Conservation (phyloP, 2,329 filamentous ascomycete genomes). For the Nannizzia gypsea region DNA sequence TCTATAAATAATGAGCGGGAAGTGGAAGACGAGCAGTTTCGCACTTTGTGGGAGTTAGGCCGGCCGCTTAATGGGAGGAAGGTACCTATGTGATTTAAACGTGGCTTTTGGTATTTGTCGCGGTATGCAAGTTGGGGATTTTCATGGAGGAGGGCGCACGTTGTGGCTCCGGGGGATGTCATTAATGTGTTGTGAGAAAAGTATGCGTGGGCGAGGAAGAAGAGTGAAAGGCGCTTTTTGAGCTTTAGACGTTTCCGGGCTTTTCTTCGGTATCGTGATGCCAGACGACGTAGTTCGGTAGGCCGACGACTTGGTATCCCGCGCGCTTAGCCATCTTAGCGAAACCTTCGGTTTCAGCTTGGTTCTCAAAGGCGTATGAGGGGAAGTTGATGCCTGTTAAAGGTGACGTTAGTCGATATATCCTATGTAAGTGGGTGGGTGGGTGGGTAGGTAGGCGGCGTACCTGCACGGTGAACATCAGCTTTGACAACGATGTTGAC, state of each 20-base stretch:
- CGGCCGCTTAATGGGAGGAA: not conserved
- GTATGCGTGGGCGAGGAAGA: not conserved
- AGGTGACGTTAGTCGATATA: constrained; percentile 17
- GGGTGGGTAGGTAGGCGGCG: constrained; percentile 19
- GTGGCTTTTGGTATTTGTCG: not conserved
- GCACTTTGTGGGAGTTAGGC: not conserved
- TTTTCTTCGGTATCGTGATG: constrained; percentile 96
- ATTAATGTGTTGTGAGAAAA: not conserved
- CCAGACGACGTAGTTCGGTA: constrained; percentile 98
- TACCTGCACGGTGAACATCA: constrained; percentile 89
- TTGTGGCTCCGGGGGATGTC: not conserved
- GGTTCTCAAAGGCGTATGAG: constrained; percentile 92
- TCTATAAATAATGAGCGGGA: not conserved
- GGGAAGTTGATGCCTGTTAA: constrained; percentile 89
- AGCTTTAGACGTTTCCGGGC: constrained; percentile 53
- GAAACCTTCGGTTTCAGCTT: constrained; percentile 97
- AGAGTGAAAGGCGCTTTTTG: constrained; percentile 15
- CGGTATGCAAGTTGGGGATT: not conserved
- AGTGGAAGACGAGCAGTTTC: not conserved
- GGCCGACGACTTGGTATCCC: constrained; percentile 79
- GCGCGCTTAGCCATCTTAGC: constrained; percentile 97
- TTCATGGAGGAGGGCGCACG: not conserved
- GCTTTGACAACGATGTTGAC: constrained; percentile 97
- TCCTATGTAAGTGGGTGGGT: not conserved
- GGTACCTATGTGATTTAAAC: not conserved